Conservation (phyloP, 441 rosid genomes). For the Macaranga tanarius region DNA sequence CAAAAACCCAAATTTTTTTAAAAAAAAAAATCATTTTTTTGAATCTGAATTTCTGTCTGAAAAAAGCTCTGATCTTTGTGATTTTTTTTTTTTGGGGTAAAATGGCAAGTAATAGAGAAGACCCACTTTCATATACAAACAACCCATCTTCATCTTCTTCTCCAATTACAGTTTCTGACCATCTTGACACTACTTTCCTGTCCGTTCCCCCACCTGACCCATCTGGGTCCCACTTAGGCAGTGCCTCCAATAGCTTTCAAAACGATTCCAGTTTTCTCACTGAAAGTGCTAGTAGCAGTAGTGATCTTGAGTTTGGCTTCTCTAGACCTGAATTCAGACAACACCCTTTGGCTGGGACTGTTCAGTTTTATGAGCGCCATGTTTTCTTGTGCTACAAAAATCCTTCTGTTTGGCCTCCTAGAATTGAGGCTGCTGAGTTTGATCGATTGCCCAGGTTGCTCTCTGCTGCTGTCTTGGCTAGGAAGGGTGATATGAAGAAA, state of each 20-base stretch:
- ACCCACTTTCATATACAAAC: conserved; percentile 49
- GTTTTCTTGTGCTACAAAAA: conserved; percentile 91
- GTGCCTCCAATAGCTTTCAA: conserved; percentile 81
- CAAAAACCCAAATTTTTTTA: too few species aligned
- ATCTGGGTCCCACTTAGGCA: conserved; percentile 49
- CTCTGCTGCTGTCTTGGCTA: conserved; percentile 75
- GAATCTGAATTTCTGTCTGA: not conserved
- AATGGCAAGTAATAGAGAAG: conserved; percentile 74
- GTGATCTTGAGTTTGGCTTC: conserved; percentile 77
- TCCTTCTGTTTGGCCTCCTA: conserved; percentile 91
- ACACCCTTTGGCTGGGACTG: conserved; percentile 67
- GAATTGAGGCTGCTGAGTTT: conserved; percentile 99
- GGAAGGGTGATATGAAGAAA: conserved; percentile 68
- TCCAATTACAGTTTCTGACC: conserved; percentile 61
- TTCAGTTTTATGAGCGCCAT: conserved; percentile 82
- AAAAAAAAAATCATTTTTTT: not conserved
- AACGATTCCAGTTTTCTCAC: conserved; percentile 58
- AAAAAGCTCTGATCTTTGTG: not conserved
- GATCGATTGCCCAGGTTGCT: conserved; percentile 97
- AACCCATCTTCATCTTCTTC: conserved; percentile 65
- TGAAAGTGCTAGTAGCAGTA: conserved; percentile 28
- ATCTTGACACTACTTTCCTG: conserved; percentile 49
- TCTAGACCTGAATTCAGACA: conserved; percentile 74
- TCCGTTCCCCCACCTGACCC: conserved; percentile 38
- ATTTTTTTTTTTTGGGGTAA: not conserved